Percentiles rank a stretch among this genome's conserved stretches.
phyloP scores from a whole-genome alignment of 1,284 basidiomycete species.

The Neolentinus lepideus region DNA sequence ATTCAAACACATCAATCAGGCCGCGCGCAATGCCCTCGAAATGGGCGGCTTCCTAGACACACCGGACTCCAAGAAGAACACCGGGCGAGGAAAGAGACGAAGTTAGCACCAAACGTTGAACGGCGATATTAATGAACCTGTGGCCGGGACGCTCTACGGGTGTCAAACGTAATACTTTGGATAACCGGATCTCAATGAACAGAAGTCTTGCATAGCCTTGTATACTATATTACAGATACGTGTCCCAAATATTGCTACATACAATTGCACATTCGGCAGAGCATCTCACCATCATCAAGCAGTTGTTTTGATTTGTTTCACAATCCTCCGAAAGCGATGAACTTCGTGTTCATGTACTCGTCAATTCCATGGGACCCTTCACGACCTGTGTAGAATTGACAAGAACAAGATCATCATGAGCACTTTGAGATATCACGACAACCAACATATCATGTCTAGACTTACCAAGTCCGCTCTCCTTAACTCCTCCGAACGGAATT shows the following conservation, averaged over 20 bases:
- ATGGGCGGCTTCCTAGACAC: constrained; percentile 47
- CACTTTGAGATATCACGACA: constrained; percentile 4
- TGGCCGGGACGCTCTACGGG: no score
- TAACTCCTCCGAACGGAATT: constrained; percentile 92
- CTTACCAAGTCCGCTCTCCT: constrained; percentile 75
- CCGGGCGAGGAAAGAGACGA: background rate
- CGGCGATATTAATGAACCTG: background rate
- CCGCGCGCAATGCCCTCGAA: constrained; percentile 80
- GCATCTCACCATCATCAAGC: constrained; percentile 4
- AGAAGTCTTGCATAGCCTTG: background rate
- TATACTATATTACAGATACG: background rate
- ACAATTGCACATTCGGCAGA: no score
- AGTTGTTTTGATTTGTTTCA: constrained; percentile 19
- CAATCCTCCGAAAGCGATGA: constrained; percentile 71
- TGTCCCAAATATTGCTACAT: background rate
- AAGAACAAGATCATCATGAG: no score
- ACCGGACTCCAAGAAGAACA: background rate
- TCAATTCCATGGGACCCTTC: constrained; percentile 79
- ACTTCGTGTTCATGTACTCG: constrained; percentile 79
- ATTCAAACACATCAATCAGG: constrained; percentile 91
- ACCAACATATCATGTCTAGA: constrained; percentile 7
- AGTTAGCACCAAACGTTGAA: background rate
- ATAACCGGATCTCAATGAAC: background rate
- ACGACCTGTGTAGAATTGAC: constrained; percentile 35
- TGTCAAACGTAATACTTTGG: no score